Percentiles rank a stretch among this genome's conserved stretches.
Evolutionary conservation across 225 moss, liverwort and hornwort species (phyloP).

Genomic region (Pseudoscleropodium purum): DNA sequence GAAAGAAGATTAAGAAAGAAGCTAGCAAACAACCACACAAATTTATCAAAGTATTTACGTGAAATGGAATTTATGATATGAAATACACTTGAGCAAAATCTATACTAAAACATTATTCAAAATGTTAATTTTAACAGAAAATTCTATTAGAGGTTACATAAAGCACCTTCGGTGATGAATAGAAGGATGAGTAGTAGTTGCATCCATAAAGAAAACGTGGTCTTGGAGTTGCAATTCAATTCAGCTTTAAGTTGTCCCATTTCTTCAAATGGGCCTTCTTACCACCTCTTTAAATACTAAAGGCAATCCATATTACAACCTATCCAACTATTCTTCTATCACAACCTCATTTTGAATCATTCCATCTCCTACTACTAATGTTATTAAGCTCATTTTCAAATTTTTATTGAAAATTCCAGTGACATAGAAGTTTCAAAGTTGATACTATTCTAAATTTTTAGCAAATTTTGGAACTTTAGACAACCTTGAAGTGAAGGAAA

Average conservation of each 20-base stretch:
- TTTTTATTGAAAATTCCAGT: too few relatives aligned
- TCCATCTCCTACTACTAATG: neutral
- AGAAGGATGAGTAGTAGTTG: neutral
- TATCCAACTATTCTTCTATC: too few relatives aligned
- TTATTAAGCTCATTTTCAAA: neutral
- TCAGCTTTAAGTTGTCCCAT: neutral
- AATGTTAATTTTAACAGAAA: neutral
- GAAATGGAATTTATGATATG: neutral
- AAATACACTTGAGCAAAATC: neutral
- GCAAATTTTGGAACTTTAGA: neutral
- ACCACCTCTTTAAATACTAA: neutral
- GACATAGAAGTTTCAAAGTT: fast-evolving
- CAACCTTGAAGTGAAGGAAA: neutral
- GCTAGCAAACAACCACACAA: neutral
- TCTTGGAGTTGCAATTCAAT: neutral
- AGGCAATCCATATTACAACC: neutral
- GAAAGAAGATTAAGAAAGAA: neutral
- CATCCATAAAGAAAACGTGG: neutral
- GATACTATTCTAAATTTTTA: too few relatives aligned
- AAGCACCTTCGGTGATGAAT: neutral
- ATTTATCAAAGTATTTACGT: neutral
- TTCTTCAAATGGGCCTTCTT: neutral
- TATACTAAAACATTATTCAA: neutral
- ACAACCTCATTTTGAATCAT: too few relatives aligned
- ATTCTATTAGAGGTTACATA: neutral